Conservation (phyloP, 2,329 filamentous ascomycete genomes). For the Aspergillus amoenus region DNA sequence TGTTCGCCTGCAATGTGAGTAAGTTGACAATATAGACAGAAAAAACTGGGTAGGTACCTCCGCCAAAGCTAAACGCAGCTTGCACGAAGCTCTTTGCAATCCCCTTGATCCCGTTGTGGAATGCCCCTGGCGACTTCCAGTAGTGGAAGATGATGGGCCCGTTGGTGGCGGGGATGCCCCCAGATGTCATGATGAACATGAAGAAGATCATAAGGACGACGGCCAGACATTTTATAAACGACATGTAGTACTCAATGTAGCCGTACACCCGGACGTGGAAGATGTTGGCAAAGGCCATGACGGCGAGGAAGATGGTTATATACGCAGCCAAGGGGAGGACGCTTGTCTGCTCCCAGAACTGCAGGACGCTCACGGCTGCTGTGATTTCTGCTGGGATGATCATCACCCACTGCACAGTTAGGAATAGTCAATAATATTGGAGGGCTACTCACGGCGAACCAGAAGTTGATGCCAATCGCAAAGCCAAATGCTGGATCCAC, state of each 20-base stretch:
- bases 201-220: conserved; percentile 35
- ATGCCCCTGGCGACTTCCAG: conserved; percentile 29
- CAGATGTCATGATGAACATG: conserved; percentile 38
- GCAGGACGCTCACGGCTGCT: conserved; percentile 31
- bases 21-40: no score
- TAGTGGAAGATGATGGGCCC: conserved; percentile 34
- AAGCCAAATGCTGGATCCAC: conserved; percentile 34
- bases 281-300: conserved; percentile 28
- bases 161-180: conserved; percentile 31
- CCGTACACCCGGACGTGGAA: conserved; percentile 31
- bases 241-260: conserved; percentile 23
- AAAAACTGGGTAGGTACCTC: conserved; percentile 7
- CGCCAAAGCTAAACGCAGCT: conserved; percentile 35
- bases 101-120: conserved; percentile 35
- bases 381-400: conserved; percentile 34
- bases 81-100: conserved; percentile 37
- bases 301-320: conserved; percentile 33
- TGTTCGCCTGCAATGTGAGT: conserved; percentile 16
- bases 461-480: conserved; percentile 36
- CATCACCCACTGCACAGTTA: not conserved
- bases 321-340: conserved; percentile 32
- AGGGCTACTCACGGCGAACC: conserved; percentile 25
- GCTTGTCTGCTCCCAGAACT: conserved; percentile 29
- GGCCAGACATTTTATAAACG: conserved; percentile 31
- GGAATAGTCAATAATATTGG: not conserved